Conservation (phyloP, 805 yeast genomes). For the Barnettozyma californica region DNA sequence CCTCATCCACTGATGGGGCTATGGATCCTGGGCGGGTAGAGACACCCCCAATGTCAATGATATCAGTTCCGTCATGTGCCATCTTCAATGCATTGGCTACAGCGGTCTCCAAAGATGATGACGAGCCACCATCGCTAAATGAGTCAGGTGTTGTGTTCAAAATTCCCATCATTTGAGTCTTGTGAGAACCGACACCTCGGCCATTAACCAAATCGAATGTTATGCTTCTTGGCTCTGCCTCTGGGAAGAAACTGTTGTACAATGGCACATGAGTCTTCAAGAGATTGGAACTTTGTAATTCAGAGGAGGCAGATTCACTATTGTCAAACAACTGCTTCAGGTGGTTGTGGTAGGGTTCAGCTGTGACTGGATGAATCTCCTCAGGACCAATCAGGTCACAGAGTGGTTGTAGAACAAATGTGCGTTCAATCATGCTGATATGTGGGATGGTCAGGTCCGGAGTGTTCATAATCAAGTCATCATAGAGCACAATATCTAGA, state of each 20-base stretch:
- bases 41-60: conserved; percentile 91
- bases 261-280: conserved; percentile 49
- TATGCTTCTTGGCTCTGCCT: conserved; percentile 23
- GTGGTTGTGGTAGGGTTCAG: conserved; percentile 73
- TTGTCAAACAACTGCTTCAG: conserved; percentile 48
- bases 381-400: conserved; percentile 72
- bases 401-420: conserved; percentile 86
- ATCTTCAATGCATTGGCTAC: conserved; percentile 43
- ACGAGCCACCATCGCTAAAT: conserved; percentile 81
- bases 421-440: conserved; percentile 78
- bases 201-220: conserved; percentile 42
- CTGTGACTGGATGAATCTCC: conserved; percentile 75
- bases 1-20: conserved; percentile 60
- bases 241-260: conserved; percentile 19
- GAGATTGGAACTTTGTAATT: conserved; percentile 42
- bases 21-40: conserved; percentile 84
- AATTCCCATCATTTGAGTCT: conserved; percentile 81
- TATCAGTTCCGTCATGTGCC: conserved; percentile 57
- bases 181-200: conserved; percentile 22
- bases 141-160: conserved; percentile 92
- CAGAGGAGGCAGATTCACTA: conserved; percentile 4
- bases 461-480: conserved; percentile 45
- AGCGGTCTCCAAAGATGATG: conserved; percentile 35
- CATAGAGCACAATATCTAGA: conserved; percentile 73
- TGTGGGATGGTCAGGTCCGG: conserved; percentile 75